phyloP scores from a whole-genome alignment of 2,329 filamentous ascomycete species.

The Sclerotinia subarctica region DNA sequence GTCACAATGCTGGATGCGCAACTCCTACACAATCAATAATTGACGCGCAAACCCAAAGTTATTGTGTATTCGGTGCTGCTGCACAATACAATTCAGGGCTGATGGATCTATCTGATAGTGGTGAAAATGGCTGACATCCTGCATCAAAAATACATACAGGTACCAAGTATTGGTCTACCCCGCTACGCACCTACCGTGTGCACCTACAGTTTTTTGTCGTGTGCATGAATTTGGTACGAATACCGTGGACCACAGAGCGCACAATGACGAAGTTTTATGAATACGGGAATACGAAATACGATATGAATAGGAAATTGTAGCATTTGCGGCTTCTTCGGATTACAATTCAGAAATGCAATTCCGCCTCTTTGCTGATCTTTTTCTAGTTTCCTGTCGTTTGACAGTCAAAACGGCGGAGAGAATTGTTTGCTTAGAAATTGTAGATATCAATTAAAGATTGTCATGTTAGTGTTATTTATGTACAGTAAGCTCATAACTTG shows the following conservation, averaged over 20 bases:
- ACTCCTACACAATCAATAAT: not conserved
- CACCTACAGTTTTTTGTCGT: not conserved
- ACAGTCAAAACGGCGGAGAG: not conserved
- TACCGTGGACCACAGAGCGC: not conserved
- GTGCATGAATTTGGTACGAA: not conserved
- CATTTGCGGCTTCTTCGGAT: conserved; percentile 10
- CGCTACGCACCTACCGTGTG: not conserved
- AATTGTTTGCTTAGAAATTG: not conserved
- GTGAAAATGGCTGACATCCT: not conserved
- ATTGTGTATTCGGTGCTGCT: not conserved
- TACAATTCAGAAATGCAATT: not conserved
- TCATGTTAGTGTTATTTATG: not conserved
- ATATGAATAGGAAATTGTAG: not conserved
- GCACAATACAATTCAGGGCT: not conserved
- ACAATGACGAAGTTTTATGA: conserved; percentile 12
- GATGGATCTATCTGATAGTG: not conserved
- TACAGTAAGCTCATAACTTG: not conserved
- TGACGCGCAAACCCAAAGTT: not conserved
- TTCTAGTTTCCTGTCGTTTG: conserved; percentile 3
- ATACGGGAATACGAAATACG: not conserved
- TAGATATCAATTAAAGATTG: not conserved
- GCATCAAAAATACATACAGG: not conserved
- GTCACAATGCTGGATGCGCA: not conserved
- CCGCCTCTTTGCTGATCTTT: not conserved
- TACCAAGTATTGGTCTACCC: not conserved